Base-by-base conservation (phyloP, 2,329 filamentous ascomycete species). In the Myriosclerotinia curreyana region DNA sequence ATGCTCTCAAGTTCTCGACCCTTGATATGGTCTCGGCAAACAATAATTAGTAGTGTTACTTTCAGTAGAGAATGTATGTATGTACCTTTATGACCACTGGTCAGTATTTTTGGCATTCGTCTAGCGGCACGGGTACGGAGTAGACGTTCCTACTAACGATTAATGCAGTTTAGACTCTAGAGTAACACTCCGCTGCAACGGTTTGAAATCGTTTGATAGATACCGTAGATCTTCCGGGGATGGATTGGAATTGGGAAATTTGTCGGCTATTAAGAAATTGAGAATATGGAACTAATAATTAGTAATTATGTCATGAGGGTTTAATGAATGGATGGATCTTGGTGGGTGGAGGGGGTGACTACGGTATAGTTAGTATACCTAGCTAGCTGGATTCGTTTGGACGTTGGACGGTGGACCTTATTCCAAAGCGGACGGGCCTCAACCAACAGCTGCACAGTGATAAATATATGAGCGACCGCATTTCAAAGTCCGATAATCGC, bases 261-360 rank as follows among this genome's bases (percentile, higher is more conserved):
- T 60, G 25, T 60, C 58, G 58, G 58, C 46, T 60, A 52, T 31
- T 34, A 34, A 17, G n/a, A n/a, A n/a, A n/a, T n/a, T n/a, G n/a
- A n/a, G n/a, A n/a, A n/a, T n/a, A n/a, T n/a, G n/a, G n/a, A n/a
- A n/a, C n/a, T n/a, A n/a, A n/a, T n/a, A n/a, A n/a, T n/a, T n/a
- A n/a, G n/a, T 28, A 58, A 5, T 56, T 22, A 46, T 46, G 25
- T 56, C 2, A 6, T 22, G 40, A 46, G 54, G n/a, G 7, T 34
- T 56, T 46, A 36, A 31, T 31, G 17, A 17, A 22, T 22, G 3
- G 25, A 46, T 38, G 56, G 44, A 60, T 60, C 44, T 40, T 50
- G 46, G 56, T n/a, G n/a, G n/a, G n/a, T n/a, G n/a, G n/a, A n/a
- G 50, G 56, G 56, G 44, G 56, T 50, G 46, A 49, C 17, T 20